phyloP scores from a whole-genome alignment of 768 basidiomycete species.

The Pisolithus albus region DNA sequence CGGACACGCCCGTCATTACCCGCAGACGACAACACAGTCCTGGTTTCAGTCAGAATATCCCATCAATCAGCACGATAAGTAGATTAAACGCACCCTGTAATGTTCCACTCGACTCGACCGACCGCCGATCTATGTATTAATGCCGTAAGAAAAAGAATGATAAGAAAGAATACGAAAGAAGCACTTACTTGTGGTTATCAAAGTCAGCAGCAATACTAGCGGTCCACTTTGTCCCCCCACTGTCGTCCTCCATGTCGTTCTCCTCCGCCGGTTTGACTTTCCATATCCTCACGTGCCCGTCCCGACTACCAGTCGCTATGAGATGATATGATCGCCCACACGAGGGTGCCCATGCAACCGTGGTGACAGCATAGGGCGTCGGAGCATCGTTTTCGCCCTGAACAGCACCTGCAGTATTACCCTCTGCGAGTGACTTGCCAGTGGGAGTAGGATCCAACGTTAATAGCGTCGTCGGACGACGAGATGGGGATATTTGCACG shows the following conservation, averaged over 20 bases:
- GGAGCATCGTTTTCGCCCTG: slow-evolving; percentile 29
- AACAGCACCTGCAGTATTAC: slow-evolving; percentile 11
- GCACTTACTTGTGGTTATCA: slow-evolving; percentile 68
- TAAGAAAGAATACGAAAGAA: slow-evolving; percentile 12
- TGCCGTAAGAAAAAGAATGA: slow-evolving; percentile 6
- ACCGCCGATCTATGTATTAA: slow-evolving; percentile 54
- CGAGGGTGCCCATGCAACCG: slow-evolving; percentile 89
- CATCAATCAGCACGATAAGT: slow-evolving; percentile 4
- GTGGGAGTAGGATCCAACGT: slow-evolving; percentile 43
- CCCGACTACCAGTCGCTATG: slow-evolving; percentile 82
- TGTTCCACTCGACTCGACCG: slow-evolving; percentile 90
- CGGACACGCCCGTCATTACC: slow-evolving; percentile 80
- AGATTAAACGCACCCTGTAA: slow-evolving; percentile 54
- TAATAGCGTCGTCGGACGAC: slow-evolving; percentile 59
- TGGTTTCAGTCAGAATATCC: slow-evolving; percentile 18
- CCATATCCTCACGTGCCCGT: slow-evolving; percentile 90
- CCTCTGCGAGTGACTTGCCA: slow-evolving; percentile 13
- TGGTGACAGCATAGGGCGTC: slow-evolving; percentile 61
- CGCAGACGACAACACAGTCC: slow-evolving; percentile 76
- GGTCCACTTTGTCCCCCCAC: slow-evolving; percentile 50
- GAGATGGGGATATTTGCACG: slow-evolving; percentile 64
- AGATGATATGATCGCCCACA: slow-evolving; percentile 94
- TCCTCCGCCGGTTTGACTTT: slow-evolving; percentile 59
- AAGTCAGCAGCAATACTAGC: slow-evolving; percentile 79
- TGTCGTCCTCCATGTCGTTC: slow-evolving; percentile 37